These are phyloP conservation scores for Myxozyma neotropica DNA, from an alignment of 805 yeast species.

Conservation along the genomic window DNA sequence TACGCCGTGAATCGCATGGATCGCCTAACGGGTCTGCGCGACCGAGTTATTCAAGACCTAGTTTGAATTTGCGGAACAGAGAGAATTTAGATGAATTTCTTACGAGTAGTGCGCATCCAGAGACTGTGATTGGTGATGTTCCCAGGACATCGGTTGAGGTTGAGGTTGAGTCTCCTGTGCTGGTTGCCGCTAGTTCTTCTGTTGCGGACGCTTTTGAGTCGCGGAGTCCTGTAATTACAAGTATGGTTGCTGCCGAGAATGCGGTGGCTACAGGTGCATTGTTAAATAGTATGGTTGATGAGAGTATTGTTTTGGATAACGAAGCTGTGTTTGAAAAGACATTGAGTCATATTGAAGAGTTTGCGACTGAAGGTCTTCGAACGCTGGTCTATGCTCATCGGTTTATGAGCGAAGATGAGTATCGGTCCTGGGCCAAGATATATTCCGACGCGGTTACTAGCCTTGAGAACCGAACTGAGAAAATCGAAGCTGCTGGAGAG, in stretches of 20 bases:
- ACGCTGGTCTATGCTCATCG: constrained; percentile 82
- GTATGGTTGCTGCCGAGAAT: constrained; percentile 3
- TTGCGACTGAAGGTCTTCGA: constrained; percentile 91
- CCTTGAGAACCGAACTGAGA: constrained; percentile 61
- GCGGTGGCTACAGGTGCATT: constrained; percentile 7
- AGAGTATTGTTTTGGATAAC: constrained; percentile 65
- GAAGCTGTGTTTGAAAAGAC: constrained; percentile 81
- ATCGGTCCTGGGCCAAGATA: constrained; percentile 64
- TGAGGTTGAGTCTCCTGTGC: constrained; percentile 10
- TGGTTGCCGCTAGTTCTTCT: constrained; percentile 8
- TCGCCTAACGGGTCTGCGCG: constrained; percentile 34
- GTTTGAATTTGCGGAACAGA: constrained; percentile 37
- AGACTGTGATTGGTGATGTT: constrained; percentile 36
- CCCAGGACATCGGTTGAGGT: constrained; percentile 26
- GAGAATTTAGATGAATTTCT: constrained; percentile 38
- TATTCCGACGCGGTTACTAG: constrained; percentile 80
- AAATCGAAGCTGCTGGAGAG: constrained; percentile 73
- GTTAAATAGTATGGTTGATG: constrained; percentile 45
- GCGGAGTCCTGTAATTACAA: constrained; percentile 7
- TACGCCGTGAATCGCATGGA: constrained; percentile 2
- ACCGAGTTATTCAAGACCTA: constrained; percentile 43
- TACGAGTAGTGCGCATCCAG: constrained; percentile 34
- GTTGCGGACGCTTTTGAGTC: constrained; percentile 11
- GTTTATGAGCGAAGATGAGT: constrained; percentile 64
- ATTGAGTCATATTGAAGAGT: constrained; percentile 86